phyloP scores from a whole-genome alignment of 1,139 yeast genomes.

The Scheffersomyces insectosa region DNA sequence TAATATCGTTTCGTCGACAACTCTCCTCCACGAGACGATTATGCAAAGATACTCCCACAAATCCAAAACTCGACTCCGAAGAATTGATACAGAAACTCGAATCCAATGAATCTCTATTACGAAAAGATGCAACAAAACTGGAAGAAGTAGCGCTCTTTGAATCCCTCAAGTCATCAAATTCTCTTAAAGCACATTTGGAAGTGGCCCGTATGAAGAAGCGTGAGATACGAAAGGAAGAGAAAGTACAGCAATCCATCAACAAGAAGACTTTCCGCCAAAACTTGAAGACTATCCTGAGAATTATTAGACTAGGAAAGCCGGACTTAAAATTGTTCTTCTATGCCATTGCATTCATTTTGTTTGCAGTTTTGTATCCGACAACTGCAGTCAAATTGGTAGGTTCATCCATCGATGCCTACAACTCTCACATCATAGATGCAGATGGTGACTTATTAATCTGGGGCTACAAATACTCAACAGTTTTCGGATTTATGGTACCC shows the following conservation, averaged over 20 bases:
- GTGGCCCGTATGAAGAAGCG: constrained; percentile 25
- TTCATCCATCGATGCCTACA: constrained; percentile 47
- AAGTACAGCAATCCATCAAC: constrained; percentile 25
- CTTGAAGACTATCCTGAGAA: constrained; percentile 36
- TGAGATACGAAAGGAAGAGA: constrained; percentile 36
- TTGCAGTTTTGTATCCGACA: constrained; percentile 50
- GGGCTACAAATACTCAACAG: constrained; percentile 47
- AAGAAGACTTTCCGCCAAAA: constrained; percentile 36
- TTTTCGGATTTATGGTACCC: constrained; percentile 47
- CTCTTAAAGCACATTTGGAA: constrained; percentile 33
- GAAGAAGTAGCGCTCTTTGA: too few relatives aligned
- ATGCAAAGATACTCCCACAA: too few relatives aligned
- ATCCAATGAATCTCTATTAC: too few relatives aligned
- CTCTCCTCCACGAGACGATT: too few relatives aligned
- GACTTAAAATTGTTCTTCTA: constrained; percentile 39
- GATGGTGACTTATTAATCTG: constrained; percentile 45
- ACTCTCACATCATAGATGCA: constrained; percentile 34
- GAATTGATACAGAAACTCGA: too few relatives aligned
- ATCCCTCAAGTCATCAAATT: constrained; percentile 13
- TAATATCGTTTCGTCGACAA: too few relatives aligned
- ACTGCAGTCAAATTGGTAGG: constrained; percentile 50
- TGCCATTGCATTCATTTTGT: constrained; percentile 44
- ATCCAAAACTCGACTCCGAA: too few relatives aligned
- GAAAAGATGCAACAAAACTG: too few relatives aligned
- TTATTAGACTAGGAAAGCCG: constrained; percentile 41